Evolutionary conservation across 1,284 basidiomycete species (phyloP).

Genomic region (Xanthoconium separans): DNA sequence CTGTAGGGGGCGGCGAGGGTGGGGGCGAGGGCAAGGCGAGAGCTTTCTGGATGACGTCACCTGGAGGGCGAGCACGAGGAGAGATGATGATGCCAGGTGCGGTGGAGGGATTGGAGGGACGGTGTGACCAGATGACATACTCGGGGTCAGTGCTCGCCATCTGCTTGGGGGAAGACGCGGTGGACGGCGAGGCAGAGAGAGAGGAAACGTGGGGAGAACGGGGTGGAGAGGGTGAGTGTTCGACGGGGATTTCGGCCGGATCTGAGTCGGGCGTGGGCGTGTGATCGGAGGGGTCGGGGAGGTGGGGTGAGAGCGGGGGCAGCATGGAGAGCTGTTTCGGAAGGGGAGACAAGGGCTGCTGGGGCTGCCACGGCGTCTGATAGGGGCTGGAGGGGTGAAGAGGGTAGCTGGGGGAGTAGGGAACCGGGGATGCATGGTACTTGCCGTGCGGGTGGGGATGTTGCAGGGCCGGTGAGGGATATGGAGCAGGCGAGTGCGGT

Average conservation of each 20-base stretch:
- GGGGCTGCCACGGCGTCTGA: slow-evolving; percentile 25
- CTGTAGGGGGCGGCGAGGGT: slow-evolving; percentile 39
- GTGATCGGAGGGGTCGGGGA: not conserved
- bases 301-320: slow-evolving; percentile 16
- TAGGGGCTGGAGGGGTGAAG: slow-evolving; percentile 25
- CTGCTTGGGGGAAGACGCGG: slow-evolving; percentile 7
- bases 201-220: not conserved
- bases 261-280: slow-evolving; percentile 8
- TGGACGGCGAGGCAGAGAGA: slow-evolving; percentile 2
- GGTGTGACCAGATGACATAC: slow-evolving; percentile 62
- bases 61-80: slow-evolving; percentile 56
- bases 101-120: slow-evolving; percentile 55
- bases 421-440: slow-evolving; percentile 14
- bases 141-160: slow-evolving; percentile 10
- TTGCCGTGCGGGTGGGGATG: slow-evolving; percentile 21
- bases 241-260: not conserved
- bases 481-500: slow-evolving; percentile 19
- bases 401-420: slow-evolving; percentile 22
- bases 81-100: slow-evolving; percentile 71
- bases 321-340: slow-evolving; percentile 34
- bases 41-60: slow-evolving; percentile 51
- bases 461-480: slow-evolving; percentile 6
- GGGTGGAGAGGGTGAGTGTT: not conserved
- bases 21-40: slow-evolving; percentile 54
- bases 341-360: slow-evolving; percentile 34